Base-by-base conservation (phyloP, 2,329 filamentous ascomycete genomes). In the Scedosporium minutisporum region DNA sequence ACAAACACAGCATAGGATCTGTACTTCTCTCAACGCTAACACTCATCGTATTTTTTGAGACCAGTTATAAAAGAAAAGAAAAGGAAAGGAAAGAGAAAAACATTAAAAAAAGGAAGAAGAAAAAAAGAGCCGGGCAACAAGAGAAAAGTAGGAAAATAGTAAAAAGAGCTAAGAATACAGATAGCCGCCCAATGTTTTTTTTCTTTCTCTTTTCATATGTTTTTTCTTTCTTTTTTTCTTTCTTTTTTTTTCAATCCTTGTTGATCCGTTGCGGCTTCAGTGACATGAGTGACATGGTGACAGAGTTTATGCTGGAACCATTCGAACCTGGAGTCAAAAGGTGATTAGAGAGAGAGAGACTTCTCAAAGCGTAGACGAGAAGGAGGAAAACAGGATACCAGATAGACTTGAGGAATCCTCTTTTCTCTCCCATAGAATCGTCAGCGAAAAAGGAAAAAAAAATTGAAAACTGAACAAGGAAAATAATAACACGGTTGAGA, bases 101-200 rank as follows among this genome's bases (percentile, higher is more conserved):
- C 18, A 59, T 12, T n/a, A 42, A 29, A 29, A 44, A 23, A 59
- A 44, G 42, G 21, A 23, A 59, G 21, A 25, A 38, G n/a, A 46
- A 38, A 38, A 38, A 57, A 58, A 58, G 55, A 42, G 57, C 25
- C n/a, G 57, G 57, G 38, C 33, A 59, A 42, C 29, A 59, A 46
- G 16, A 44, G 25, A 44, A 42, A 59, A 23, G n/a, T 27, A 23
- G 44, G 38, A 12, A 18, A 53, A 57, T 18, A 12, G 12, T 48
- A 62, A 16, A 53, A 51, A 53, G 6, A 58, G 55, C 53, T 62
- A 62, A 62, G 48, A 62, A 46, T 62, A 62, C 60, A 62, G 60
- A 62, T 58, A 62, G 60, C 60, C 60, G 60, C 60, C 60, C 60
- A 62, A 61, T 53, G 18, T 57, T 62, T 62, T 62, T 62, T 58